Conservation (phyloP, 2,329 filamentous ascomycete species). For the Apiospora rasikravindrae region DNA sequence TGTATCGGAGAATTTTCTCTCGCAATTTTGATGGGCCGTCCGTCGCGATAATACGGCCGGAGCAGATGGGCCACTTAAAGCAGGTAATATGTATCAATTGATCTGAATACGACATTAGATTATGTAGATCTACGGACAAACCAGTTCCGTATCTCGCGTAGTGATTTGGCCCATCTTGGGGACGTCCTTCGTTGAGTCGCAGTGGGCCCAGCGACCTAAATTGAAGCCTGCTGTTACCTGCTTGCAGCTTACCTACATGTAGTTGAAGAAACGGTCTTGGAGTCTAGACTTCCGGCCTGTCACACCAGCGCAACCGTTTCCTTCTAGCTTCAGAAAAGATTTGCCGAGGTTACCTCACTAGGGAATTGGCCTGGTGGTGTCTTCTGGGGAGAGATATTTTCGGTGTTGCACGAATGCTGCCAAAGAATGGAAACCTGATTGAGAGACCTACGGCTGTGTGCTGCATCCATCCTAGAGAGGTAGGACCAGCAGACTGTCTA, state of each 20-base stretch:
- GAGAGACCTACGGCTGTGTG: not conserved
- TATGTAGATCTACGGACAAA: not conserved
- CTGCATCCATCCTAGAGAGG: not conserved
- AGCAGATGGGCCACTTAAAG: not conserved
- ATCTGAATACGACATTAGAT: not conserved
- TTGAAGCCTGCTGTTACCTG: not conserved
- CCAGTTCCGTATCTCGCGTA: not conserved
- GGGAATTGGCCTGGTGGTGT: not conserved
- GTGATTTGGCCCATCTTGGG: not conserved
- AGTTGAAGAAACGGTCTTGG: not conserved
- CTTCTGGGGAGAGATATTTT: not conserved
- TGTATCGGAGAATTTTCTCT: not conserved
- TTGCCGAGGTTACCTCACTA: not conserved
- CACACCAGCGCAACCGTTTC: conserved; percentile 5
- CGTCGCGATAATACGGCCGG: not conserved
- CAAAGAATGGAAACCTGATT: not conserved
- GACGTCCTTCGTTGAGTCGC: not conserved
- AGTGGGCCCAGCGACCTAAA: not conserved
- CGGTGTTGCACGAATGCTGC: not conserved
- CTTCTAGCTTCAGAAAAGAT: not conserved
- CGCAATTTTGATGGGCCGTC: not conserved
- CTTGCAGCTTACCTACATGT: not conserved
- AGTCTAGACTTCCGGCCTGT: conserved; percentile 1
- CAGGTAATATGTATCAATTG: not conserved
- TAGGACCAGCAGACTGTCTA: not conserved